Evolutionary conservation across 331 rosid genomes (phyloP), one percentile per base, ranked within the genome.

Genomic region (Dryas integrifolia): DNA sequence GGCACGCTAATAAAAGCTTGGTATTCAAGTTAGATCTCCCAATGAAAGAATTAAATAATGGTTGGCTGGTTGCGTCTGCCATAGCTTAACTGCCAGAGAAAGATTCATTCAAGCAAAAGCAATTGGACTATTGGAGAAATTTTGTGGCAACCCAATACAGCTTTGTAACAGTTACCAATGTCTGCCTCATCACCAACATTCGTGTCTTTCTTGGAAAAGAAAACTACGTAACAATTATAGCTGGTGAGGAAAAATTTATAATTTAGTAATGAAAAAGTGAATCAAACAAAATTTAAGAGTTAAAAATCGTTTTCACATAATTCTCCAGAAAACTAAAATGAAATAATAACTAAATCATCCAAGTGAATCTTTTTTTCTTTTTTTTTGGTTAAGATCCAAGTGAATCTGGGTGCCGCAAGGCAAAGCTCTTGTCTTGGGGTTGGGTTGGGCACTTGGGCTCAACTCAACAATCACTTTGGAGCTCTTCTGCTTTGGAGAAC

Each of bases 1-100:
- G 57, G 45, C 45, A 6, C 44, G 58, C 72, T 13, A 67, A 30
- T 13, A 67, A 30, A 30, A 67, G 72, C 26, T 9, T 64, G 14
- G 7, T 26, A 10, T 26, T 57, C 62, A 21, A 57, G 62, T 40
- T 41, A 13, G 35, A 7, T 8, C 1, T 9, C 8, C 24, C 24
- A 6, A 60, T 10, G 53, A 49, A 49, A 49, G 58, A 53, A 6
- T 53, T 30, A 30, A 30, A 30, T 30, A 30, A 30, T 30, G 30
- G 59, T 57, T 24, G 12, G 6, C 5, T 12, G 9, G 44, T 58
- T 30, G 65, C 43, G 16, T 58, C 44, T 58, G 5, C 44, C 65
- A 58, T n/a, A 12, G 65, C 16, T 58, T 30, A 4, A 58, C 43
- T 58, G n/a, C 9, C 12, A 35, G 18, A 59, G 24, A 21, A 21